Base-by-base conservation (phyloP, 2,329 filamentous ascomycete genomes). In the Neofusicoccum cordaticola region DNA sequence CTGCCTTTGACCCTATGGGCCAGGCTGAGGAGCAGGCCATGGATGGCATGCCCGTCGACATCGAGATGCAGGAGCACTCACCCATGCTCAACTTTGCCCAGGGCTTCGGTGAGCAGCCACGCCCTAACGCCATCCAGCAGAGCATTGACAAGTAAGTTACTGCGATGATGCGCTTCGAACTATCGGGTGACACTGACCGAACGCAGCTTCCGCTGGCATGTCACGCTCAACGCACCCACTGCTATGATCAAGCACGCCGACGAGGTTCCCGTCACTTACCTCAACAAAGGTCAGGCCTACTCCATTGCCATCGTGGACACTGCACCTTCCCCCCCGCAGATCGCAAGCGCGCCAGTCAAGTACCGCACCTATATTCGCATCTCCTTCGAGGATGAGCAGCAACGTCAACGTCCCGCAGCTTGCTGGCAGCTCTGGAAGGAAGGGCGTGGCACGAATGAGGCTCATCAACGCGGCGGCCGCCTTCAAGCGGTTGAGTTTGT, bases 381-480 rank as follows among this genome's bases (percentile, higher is more conserved):
- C 52, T 97, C 94, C 0, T 99, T 98, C 72, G 94, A 99, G 75
- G 95, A 99, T 67, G 93, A 97, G 67, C 90, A 96, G 74, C 95
- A 98, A 76, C 86, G 94, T 67, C 87, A 89, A 71, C 91, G 91
- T 69, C 93, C 93, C 1, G 87, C 87, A 17, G 84, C 89, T 12
- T 96, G 92, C 75, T 96, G 93, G 93, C 91, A 91, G 79, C 81
- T 95, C 47, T 96, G 92, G 95, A 98, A 98, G 75, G 95, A 98
- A 79, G 94, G 94, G 0, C 87, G 95, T 64, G 95, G 95, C n/a
- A 92, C 90, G 1, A 97, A 93, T 69, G 95, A 99, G 81, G 93
- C 94, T 2, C 94, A 98, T 72, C 93, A 97, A 75, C 85, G 94
- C 70, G 94, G 93, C 41, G 93, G 94, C 11, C 95, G 94, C 71